Base-by-base conservation (phyloP, 257 asterid species). In the Plantago ovata region DNA sequence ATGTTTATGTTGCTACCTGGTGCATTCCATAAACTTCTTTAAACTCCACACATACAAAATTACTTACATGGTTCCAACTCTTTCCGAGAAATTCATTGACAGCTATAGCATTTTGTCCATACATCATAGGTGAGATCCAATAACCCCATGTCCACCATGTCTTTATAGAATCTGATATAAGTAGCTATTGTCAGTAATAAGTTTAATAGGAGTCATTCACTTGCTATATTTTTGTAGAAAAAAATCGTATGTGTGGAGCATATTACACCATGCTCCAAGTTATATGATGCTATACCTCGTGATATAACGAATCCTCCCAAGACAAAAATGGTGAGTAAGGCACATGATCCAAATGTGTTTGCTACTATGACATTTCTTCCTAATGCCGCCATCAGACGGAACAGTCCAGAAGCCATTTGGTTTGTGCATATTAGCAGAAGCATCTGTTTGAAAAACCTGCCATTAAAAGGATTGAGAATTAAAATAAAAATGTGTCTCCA, bases 91-190 rank as follows among this genome's bases (percentile, higher is more conserved):
- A 87, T 62, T 87, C 96, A 58, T 87, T 87, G 65, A 87, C 95
- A 3, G 89, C 82, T 11, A 87, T 51, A 14, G 93, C 96, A 47
- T 80, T 82, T 59, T 84, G 89, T 51, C 75, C 95, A 56, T 87
- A 87, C 96, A 85, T 87, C 87, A 87, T 41, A 18, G 96, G 93
- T 13, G 96, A 87, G 46, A 64, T 7, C 93, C 93, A 87, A 63
- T 84, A 87, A 2, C 95, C 89, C 92, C 96, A 82, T 44, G 82
- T 69, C 88, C 91, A 83, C 93, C 95, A 87, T 33, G 59, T 65
- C 23, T 66, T 79, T 43, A 84, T 69, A 36, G 76, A 46, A 20
- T 72, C 94, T 81, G 76, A 62, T 28, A 61, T 14, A 52, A 62
- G 33, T 46, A 42, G 45, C 22, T 16, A 32, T 40, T n/a, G 42